Percentiles rank a stretch among this genome's conserved stretches.
These are phyloP conservation scores for Aspergillus costaricaensis DNA, from an alignment of 2,329 filamentous ascomycete species.

Conservation along the genomic window DNA sequence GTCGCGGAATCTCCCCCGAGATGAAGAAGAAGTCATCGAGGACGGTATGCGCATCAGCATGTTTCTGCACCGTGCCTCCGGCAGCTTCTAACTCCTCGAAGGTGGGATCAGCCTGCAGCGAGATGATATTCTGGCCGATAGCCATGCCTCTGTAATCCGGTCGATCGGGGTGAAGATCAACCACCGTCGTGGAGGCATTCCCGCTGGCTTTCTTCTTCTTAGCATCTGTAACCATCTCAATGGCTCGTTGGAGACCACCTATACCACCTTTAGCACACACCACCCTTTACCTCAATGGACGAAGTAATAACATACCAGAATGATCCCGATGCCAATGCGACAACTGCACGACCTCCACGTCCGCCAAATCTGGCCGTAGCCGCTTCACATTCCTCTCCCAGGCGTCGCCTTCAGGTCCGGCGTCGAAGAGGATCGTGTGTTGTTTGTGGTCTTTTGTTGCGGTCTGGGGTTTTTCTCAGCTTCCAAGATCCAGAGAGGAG, in stretches of 20 bases:
- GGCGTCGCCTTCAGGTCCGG: constrained; percentile 54
- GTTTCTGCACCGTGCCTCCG: constrained; percentile 45
- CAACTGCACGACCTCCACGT: constrained; percentile 52
- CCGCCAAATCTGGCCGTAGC: constrained; percentile 45
- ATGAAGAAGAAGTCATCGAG: constrained; percentile 55
- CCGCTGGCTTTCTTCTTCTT: constrained; percentile 28
- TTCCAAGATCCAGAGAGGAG: not conserved
- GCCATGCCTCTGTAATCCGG: constrained; percentile 54
- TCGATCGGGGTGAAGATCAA: constrained; percentile 56
- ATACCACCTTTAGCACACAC: not conserved
- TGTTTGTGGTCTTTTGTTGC: constrained; percentile 48
- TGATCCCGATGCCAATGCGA: constrained; percentile 61
- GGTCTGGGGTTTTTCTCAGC: constrained; percentile 37
- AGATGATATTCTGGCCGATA: constrained; percentile 45
- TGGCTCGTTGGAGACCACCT: constrained; percentile 54
- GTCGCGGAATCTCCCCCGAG: constrained; percentile 56
- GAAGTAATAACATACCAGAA: constrained; percentile 41
- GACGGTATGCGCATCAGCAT: constrained; percentile 46
- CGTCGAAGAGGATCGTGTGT: constrained; percentile 56
- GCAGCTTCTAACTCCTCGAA: constrained; percentile 51
- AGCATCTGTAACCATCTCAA: constrained; percentile 50
- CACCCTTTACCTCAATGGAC: not conserved
- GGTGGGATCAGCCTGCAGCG: constrained; percentile 55
- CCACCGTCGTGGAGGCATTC: constrained; percentile 31
- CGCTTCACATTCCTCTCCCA: constrained; percentile 55